A percentile compares a stretch with the other conserved stretches of the same genome.
Conservation (phyloP, 1,284 basidiomycete species). For the Puccinia coronata region DNA sequence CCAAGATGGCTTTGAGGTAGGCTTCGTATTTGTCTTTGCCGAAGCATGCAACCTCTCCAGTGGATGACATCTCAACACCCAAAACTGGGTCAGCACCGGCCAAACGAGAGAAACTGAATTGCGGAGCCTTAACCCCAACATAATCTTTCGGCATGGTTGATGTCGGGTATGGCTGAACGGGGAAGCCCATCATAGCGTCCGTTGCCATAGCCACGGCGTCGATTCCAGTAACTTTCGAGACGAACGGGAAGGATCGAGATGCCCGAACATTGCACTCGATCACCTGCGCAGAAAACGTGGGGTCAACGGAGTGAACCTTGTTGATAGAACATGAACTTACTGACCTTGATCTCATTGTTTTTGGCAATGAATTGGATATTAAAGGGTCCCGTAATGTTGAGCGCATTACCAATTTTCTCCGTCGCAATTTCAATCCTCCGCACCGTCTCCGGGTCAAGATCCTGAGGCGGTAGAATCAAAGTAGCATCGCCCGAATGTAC, state of each 20-base stretch:
- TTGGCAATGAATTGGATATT: conserved; percentile 99
- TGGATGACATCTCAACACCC: conserved; percentile 99
- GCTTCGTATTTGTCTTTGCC: conserved; percentile 97
- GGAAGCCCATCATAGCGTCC: conserved; percentile 91
- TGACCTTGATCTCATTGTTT: conserved; percentile 77
- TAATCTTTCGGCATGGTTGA: conserved; percentile 80
- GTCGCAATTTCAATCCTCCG: conserved; percentile 94
- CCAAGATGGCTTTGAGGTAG: conserved; percentile 93
- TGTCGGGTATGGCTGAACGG: conserved; percentile 80
- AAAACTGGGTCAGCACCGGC: conserved; percentile 95
- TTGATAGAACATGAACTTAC: not conserved
- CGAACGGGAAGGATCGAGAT: conserved; percentile 97
- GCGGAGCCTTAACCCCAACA: conserved; percentile 97
- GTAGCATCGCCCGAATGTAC: conserved; percentile 98
- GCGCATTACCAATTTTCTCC: conserved; percentile 93
- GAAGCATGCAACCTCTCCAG: conserved; percentile 98
- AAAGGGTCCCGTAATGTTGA: conserved; percentile 97
- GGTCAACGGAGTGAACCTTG: not conserved
- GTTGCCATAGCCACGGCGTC: conserved; percentile 98
- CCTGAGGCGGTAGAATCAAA: conserved; percentile 94
- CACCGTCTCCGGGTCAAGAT: conserved; percentile 93
- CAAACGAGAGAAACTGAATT: conserved; percentile 94
- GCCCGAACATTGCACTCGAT: conserved; percentile 99
- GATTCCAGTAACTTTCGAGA: conserved; percentile 94
- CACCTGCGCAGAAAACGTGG: conserved; percentile 67